These are phyloP conservation scores for Nymphaea thermarum DNA, from an alignment of 164 flowering plant species.

Conservation along the genomic window DNA sequence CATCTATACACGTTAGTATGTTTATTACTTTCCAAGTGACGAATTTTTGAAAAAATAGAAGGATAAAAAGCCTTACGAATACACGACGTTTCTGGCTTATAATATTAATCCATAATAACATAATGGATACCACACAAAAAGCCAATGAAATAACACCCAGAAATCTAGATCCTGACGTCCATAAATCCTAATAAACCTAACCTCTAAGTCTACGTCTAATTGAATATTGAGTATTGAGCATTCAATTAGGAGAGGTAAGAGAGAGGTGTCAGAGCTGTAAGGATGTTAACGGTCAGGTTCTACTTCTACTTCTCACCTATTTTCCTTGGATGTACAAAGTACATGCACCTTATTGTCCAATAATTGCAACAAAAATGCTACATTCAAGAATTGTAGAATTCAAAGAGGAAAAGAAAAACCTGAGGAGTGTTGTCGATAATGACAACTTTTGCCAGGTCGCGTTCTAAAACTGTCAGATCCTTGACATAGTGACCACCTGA, in stretches of 20 bases:
- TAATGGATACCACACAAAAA: too few species aligned
- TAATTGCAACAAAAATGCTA: neutral
- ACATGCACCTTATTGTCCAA: neutral
- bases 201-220: too few species aligned
- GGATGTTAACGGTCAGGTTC: too few species aligned
- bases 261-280: too few species aligned
- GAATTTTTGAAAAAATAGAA: neutral
- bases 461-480: slow-evolving; percentile 87
- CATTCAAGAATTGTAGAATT: neutral
- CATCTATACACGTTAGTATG: neutral
- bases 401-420: slow-evolving; percentile 28
- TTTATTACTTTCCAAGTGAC: neutral
- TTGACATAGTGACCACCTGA: slow-evolving; percentile 78
- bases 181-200: too few species aligned
- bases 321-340: neutral
- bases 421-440: slow-evolving; percentile 93
- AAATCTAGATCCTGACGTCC: too few species aligned
- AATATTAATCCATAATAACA: too few species aligned
- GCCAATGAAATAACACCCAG: too few species aligned
- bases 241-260: too few species aligned
- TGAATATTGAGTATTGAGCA: too few species aligned
- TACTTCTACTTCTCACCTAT: neutral
- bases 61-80: neutral
- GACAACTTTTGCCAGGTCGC: slow-evolving; percentile 91
- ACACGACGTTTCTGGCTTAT: neutral